Percentiles rank a stretch among this genome's conserved stretches.
phyloP scores from a whole-genome alignment of 2,329 filamentous ascomycete genomes.

The Blumeria graminis region DNA sequence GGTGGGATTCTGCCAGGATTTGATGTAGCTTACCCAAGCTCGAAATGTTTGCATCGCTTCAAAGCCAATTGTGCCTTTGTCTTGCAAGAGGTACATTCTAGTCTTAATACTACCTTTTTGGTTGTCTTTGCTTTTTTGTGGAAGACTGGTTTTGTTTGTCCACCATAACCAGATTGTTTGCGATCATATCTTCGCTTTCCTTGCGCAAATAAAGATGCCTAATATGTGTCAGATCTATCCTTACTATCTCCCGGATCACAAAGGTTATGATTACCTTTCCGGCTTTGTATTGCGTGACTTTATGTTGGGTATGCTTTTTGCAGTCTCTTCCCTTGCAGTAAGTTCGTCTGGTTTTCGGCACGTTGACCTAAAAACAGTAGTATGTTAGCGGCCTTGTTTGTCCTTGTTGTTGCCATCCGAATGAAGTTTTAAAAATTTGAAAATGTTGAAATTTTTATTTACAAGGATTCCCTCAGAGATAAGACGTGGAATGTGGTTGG shows the following conservation, averaged over 20 bases:
- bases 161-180: conserved; percentile 98
- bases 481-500: no score
- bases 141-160: conserved; percentile 99
- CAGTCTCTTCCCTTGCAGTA: conserved; percentile 95
- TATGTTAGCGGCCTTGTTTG: conserved; percentile 6
- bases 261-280: conserved; percentile 44
- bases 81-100: conserved; percentile 97
- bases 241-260: background rate
- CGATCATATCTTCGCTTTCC: conserved; percentile 99
- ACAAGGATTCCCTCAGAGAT: no score
- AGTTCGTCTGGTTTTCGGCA: conserved; percentile 92
- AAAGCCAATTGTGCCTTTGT: conserved; percentile 90
- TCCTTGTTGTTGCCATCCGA: background rate
- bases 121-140: conserved; percentile 99
- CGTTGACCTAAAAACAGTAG: conserved; percentile 44
- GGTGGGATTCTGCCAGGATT: background rate
- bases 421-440: no score
- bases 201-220: conserved; percentile 83
- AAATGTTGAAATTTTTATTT: no score
- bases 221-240: conserved; percentile 7
- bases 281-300: conserved; percentile 92
- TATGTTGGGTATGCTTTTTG: conserved; percentile 77
- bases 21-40: conserved; percentile 58
- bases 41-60: conserved; percentile 99
- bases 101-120: conserved; percentile 97